Conservation (phyloP, 306 rosid species). For the Malus asiatica region DNA sequence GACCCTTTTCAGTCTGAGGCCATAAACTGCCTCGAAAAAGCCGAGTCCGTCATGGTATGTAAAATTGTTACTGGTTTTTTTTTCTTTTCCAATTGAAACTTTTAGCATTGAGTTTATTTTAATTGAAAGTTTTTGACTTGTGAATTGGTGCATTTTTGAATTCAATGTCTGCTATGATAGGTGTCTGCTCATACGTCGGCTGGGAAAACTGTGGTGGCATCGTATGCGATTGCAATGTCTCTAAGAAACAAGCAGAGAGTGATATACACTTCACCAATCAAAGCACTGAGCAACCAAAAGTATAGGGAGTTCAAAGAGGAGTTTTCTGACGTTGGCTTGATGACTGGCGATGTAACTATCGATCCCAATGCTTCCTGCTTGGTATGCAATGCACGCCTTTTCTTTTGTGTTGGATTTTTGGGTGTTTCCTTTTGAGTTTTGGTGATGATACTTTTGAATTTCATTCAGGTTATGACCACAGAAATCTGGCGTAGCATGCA, state of each 20-base stretch:
- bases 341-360: constrained; percentile 94
- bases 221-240: constrained; percentile 92
- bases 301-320: constrained; percentile 86
- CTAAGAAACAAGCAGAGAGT: constrained; percentile 72
- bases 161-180: constrained; percentile 18
- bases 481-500: constrained; percentile 98
- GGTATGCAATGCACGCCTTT: constrained; percentile 26
- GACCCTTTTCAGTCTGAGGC: constrained; percentile 86
- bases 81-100: background rate
- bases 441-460: background rate
- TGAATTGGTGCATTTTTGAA: background rate
- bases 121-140: background rate
- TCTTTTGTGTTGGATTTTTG: background rate
- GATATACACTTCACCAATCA: constrained; percentile 88
- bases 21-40: constrained; percentile 63
- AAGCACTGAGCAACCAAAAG: constrained; percentile 95
- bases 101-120: no score
- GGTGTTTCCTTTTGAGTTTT: background rate
- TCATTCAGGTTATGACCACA: constrained; percentile 86
- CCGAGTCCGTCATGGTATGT: constrained; percentile 76
- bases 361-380: constrained; percentile 90
- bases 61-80: background rate
- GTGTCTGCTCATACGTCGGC: constrained; percentile 98
- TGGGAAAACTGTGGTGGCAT: constrained; percentile 88
- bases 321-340: constrained; percentile 92